These are phyloP conservation scores for Dispira simplex DNA, from an alignment of 192 early-diverging fungal genomes.

Conservation along the genomic window DNA sequence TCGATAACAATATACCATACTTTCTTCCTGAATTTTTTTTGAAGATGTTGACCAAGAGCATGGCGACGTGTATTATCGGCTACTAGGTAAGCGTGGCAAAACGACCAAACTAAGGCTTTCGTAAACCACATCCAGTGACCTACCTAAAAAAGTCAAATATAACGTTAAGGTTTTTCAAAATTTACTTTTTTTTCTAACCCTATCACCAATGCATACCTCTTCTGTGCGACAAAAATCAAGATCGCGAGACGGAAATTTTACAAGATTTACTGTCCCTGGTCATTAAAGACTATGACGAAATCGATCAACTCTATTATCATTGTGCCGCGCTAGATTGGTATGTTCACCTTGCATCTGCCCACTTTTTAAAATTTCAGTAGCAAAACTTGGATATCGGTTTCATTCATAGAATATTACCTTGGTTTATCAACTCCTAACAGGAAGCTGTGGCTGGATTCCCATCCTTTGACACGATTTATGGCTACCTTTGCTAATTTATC, in stretches of 20 bases:
- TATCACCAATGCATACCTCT: not conserved
- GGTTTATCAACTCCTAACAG: not conserved
- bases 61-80: not conserved
- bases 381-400: not conserved
- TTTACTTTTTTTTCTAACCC: not conserved
- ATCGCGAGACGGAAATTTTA: slow-evolving; percentile 2
- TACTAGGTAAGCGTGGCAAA: not conserved
- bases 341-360: not conserved
- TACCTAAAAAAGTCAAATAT: not conserved
- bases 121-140: too few species aligned
- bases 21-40: not conserved
- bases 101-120: too few species aligned
- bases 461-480: not conserved
- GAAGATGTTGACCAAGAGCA: not conserved
- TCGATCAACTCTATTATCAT: not conserved
- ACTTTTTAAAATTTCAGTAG: not conserved
- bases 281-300: not conserved
- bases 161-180: not conserved
- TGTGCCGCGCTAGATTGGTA: not conserved
- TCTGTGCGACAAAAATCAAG: not conserved
- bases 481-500: not conserved
- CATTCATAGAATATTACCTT: not conserved
- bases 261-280: not conserved
- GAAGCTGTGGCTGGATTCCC: not conserved
- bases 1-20: not conserved